Evolutionary conservation across 2,329 filamentous ascomycete genomes (phyloP).

Genomic region (Fusarium sp.): DNA sequence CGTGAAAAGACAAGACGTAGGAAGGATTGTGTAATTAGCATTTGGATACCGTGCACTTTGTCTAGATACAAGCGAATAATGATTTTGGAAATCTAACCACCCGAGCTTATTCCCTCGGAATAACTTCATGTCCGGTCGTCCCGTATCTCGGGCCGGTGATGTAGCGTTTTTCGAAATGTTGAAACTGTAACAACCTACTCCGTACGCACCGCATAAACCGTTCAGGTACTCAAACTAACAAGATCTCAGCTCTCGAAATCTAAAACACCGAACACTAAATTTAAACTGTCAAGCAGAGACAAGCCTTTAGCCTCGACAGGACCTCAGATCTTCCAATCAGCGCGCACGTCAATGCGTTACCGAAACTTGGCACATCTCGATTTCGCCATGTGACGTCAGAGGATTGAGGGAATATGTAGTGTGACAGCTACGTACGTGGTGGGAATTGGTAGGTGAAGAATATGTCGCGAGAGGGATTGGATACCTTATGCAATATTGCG

Average conservation of each 20-base stretch:
- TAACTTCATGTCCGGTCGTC: not conserved
- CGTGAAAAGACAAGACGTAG: not conserved
- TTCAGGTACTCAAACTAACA: not conserved
- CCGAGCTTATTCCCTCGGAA: not conserved
- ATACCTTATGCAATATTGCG: slow-evolving; percentile 11
- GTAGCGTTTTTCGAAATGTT: no score
- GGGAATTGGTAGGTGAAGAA: not conserved
- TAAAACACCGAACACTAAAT: slow-evolving; percentile 1
- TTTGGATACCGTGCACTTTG: not conserved
- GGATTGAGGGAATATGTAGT: slow-evolving; percentile 12
- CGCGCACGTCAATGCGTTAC: not conserved
- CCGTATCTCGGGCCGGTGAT: no score
- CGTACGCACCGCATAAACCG: not conserved
- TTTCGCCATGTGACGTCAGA: slow-evolving; percentile 24
- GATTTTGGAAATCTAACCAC: no score
- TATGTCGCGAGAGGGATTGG: not conserved
- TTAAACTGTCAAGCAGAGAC: slow-evolving; percentile 23
- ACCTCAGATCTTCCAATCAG: slow-evolving; percentile 13
- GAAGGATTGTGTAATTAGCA: not conserved
- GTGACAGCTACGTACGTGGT: slow-evolving; percentile 19
- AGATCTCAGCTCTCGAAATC: not conserved
- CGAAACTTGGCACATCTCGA: slow-evolving; percentile 27
- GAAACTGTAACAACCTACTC: no score
- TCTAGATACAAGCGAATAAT: not conserved
- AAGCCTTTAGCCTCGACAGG: slow-evolving; percentile 16